These are phyloP conservation scores for Boletus reticuloceps DNA, from an alignment of 768 basidiomycete genomes.

Conservation along the genomic window DNA sequence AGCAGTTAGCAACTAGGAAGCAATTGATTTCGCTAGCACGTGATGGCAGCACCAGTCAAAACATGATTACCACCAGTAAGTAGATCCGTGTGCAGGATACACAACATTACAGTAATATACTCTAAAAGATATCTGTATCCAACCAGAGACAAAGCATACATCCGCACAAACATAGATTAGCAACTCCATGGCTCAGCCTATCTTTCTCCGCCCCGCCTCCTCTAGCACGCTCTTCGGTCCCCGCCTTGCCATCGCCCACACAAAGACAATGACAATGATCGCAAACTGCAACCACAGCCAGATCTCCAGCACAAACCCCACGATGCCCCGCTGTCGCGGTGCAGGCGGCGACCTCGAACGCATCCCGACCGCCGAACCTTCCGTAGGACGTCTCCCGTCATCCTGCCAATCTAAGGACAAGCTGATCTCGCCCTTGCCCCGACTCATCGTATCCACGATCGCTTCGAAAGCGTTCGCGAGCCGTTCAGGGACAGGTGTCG, in stretches of 20 bases:
- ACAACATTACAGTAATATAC: conserved; percentile 19
- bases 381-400: conserved; percentile 1
- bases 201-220: conserved; percentile 38
- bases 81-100: conserved; percentile 15
- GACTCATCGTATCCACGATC: conserved; percentile 42
- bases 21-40: background rate
- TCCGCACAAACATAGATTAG: conserved; percentile 5
- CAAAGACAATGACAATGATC: conserved; percentile 70
- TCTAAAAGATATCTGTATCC: conserved; percentile 11
- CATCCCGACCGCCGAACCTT: background rate
- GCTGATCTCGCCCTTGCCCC: conserved; percentile 13
- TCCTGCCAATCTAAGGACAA: conserved; percentile 11
- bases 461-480: conserved; percentile 44
- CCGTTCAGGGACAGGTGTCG: conserved; percentile 38
- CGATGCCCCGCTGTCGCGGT: conserved; percentile 33
- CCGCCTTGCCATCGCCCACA: conserved; percentile 76
- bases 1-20: no score
- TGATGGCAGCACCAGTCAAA: background rate
- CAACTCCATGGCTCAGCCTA: background rate
- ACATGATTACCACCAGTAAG: no score
- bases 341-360: conserved; percentile 8
- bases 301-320: conserved; percentile 58
- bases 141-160: background rate
- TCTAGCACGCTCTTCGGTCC: conserved; percentile 70
- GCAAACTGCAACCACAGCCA: conserved; percentile 86